Evolutionary conservation across 768 basidiomycete species (phyloP), one percentile per base, ranked within the genome.

Genomic region (Glaciozyma martinii): DNA sequence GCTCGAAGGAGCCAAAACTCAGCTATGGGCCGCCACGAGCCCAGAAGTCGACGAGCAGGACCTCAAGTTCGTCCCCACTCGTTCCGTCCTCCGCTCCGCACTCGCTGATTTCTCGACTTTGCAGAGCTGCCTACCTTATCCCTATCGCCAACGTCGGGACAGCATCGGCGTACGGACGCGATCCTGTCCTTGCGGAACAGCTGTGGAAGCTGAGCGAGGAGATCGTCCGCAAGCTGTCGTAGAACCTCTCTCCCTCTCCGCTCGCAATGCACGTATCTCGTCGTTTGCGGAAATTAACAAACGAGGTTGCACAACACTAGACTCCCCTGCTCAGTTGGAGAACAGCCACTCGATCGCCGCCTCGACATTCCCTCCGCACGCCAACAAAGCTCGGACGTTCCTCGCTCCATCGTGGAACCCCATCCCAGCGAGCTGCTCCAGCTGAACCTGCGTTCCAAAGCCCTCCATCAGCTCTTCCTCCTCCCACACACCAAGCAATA

Each of bases 351-450:
- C 92, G 71, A 97, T 88, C 54, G 92, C 92, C 27, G 84, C 82
- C 74, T 95, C 84, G 23, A 95, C 89, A 72, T 91, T 92, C 16
- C 93, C 92, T n/a, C 84, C 90, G 0, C 91, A 92, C 56, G 89
- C 90, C 13, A 90, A 81, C 50, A 98, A 79, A 7, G 94, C 92
- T 6, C 92, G 82, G 10, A 98, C 81, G 75, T 97, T 98, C 81
- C 91, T 89, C 49, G 82, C 76, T 12, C 90, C 90, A 62, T 94
- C 91, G 59, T 81, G 83, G 77, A 98, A 90, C 2, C 90, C 93
- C 94, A 98, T 97, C 65, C 88, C 89, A 75, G 90, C 86, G 73
- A 98, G 76, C 86, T 93, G 90, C 52, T 74, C 71, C 58, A 78
- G 71, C 66, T 78, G 77, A 13, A 74, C 74, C 88, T 90, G 70